Base-by-base conservation (phyloP, 1,284 basidiomycete species). In the Takashimella koratensis region DNA sequence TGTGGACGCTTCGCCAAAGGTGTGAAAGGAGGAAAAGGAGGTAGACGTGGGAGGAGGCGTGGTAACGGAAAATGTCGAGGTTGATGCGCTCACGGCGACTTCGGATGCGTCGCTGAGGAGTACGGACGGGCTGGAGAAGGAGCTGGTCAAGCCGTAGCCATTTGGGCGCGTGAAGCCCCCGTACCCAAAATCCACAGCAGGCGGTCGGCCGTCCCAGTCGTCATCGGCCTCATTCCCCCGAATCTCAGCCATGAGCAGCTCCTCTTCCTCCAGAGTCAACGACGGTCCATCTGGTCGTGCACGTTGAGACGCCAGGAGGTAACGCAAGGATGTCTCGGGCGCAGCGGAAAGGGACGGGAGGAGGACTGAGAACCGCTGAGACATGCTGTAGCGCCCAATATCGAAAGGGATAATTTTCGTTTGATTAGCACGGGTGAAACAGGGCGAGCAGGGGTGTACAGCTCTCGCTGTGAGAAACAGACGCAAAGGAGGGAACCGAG, bases 341-440 rank as follows among this genome's bases (percentile, higher is more conserved):
- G 64, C 66, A 0, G 60, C 45, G 2, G 65, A 58, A 13, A 73
- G 54, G 2, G 64, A 57, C 5, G 73, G 71, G 4, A 73, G 54
- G 45, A 75, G 69, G 23, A 73, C 65, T 2, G 71, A 73, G 66
- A 75, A 75, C 10, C 70, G 64, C 51, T 71, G 60, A 3, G 70
- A 66, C 23, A 74, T 53, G 6, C 73, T 72, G 53, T 6, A 24
- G 13, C 10, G 23, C 19, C 26, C 46, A 26, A 39, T 26, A 51
- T 16, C 25, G 40, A 41, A 25, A 45, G 43, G 36, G 39, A n/a
- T 12, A n/a, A 39, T 23, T 8, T 19, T 6, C n/a, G n/a, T n/a
- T n/a, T n/a, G n/a, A n/a, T n/a, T n/a, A n/a, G n/a, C n/a, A n/a
- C 4, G 8, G n/a, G n/a, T n/a, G n/a, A n/a, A n/a, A n/a, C n/a